These are phyloP conservation scores for Aspergillus hiratsukae DNA, from an alignment of 2,329 filamentous ascomycete species.

Conservation along the genomic window DNA sequence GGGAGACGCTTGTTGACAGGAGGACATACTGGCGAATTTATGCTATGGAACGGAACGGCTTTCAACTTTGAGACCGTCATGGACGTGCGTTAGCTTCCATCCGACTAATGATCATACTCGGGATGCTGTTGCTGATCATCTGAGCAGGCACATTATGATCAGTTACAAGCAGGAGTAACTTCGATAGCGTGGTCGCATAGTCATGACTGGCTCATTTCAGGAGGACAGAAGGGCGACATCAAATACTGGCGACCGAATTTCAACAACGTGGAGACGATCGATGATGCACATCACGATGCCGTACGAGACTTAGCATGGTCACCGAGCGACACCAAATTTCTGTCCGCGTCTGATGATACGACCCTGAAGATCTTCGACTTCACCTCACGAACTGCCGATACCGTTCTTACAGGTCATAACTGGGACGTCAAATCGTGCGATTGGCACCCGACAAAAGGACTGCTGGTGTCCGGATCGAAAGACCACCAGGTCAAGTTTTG, in stretches of 20 bases:
- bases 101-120: neutral
- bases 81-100: constrained; percentile 52
- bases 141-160: constrained; percentile 66
- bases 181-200: constrained; percentile 74
- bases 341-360: constrained; percentile 91
- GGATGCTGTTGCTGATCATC: constrained; percentile 10
- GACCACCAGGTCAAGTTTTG: constrained; percentile 96
- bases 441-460: constrained; percentile 93
- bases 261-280: constrained; percentile 93
- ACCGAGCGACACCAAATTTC: constrained; percentile 91
- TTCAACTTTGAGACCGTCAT: constrained; percentile 99
- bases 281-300: constrained; percentile 79
- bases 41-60: constrained; percentile 95
- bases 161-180: constrained; percentile 42
- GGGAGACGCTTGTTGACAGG: constrained; percentile 86
- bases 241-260: constrained; percentile 99
- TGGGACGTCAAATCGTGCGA: constrained; percentile 98
- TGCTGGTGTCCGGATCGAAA: constrained; percentile 94
- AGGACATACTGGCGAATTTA: constrained; percentile 95
- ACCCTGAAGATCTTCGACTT: constrained; percentile 96
- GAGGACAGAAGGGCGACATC: constrained; percentile 88
- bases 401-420: constrained; percentile 82
- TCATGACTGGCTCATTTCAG: constrained; percentile 94
- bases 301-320: constrained; percentile 90
- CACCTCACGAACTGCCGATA: constrained; percentile 76